phyloP scores from a whole-genome alignment of 176 grass and related monocot species.

The Carex myosuroides region DNA sequence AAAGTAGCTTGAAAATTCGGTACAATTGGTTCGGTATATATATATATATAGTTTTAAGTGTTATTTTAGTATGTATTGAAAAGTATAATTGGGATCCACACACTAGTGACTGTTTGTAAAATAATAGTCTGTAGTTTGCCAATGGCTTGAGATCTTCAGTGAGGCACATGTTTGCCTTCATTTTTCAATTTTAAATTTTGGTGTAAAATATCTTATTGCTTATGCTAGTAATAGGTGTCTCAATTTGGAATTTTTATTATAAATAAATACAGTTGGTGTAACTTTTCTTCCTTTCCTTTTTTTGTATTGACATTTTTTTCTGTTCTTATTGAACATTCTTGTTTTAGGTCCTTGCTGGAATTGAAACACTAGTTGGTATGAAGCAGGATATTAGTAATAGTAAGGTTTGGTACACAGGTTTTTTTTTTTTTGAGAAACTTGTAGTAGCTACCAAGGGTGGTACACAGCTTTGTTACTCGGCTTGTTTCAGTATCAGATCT shows the following conservation, averaged over 20 bases:
- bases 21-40: background rate
- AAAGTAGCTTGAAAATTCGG: background rate
- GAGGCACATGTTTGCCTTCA: background rate
- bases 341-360: background rate
- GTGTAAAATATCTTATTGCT: slow-evolving; percentile 2
- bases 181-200: background rate
- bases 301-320: background rate
- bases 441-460: too few species aligned
- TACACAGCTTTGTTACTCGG: too few species aligned
- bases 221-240: background rate
- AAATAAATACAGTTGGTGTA: background rate
- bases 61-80: slow-evolving; percentile 3
- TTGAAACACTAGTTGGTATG: background rate
- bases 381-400: background rate
- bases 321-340: background rate
- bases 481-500: too few species aligned
- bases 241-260: background rate
- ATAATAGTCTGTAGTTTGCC: background rate
- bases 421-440: too few species aligned
- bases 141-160: background rate
- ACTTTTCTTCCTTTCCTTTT: background rate
- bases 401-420: too few species aligned
- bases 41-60: background rate
- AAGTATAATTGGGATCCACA: background rate
- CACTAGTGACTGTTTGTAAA: background rate